These are phyloP conservation scores for Glaciozyma antarctica DNA, from an alignment of 768 basidiomycete genomes.

Conservation along the genomic window DNA sequence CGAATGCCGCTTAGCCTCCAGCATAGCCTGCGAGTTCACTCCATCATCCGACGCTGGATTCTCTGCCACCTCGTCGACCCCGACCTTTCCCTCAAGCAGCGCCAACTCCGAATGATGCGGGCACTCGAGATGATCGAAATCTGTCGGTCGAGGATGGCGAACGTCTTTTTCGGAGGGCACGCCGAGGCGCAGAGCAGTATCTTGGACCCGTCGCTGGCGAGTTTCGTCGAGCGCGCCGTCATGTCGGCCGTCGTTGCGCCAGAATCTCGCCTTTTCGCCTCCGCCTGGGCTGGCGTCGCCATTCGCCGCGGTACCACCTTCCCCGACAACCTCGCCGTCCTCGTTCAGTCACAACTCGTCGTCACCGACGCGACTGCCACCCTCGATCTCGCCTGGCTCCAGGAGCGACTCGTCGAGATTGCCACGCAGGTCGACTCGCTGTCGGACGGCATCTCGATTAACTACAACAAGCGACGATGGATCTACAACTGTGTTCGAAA, in stretches of 20 bases:
- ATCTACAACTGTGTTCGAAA: constrained; percentile 5
- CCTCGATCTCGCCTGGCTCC: constrained; percentile 3
- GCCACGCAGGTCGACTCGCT: not conserved
- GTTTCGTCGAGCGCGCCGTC: constrained; percentile 4
- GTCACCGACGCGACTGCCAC: not conserved
- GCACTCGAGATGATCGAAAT: constrained; percentile 1
- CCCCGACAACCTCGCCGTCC: not conserved
- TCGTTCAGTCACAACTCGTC: not conserved
- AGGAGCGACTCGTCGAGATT: constrained; percentile 5
- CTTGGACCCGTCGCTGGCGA: constrained; percentile 1
- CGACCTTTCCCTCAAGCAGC: not conserved
- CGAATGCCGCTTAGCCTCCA: not conserved
- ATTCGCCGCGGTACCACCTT: not conserved
- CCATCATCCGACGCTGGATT: not conserved
- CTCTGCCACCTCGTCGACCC: constrained; percentile 4
- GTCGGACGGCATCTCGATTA: not conserved
- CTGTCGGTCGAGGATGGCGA: constrained; percentile 1
- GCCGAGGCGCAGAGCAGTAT: not conserved
- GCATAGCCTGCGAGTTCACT: not conserved
- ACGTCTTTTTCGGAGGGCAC: constrained; percentile 5
- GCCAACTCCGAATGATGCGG: not conserved
- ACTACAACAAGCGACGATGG: constrained; percentile 5
- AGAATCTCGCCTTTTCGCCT: not conserved
- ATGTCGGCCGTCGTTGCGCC: constrained; percentile 1
- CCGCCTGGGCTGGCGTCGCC: not conserved